Base-by-base conservation (phyloP, 2,329 filamentous ascomycete genomes). In the Fusarium buharicum region DNA sequence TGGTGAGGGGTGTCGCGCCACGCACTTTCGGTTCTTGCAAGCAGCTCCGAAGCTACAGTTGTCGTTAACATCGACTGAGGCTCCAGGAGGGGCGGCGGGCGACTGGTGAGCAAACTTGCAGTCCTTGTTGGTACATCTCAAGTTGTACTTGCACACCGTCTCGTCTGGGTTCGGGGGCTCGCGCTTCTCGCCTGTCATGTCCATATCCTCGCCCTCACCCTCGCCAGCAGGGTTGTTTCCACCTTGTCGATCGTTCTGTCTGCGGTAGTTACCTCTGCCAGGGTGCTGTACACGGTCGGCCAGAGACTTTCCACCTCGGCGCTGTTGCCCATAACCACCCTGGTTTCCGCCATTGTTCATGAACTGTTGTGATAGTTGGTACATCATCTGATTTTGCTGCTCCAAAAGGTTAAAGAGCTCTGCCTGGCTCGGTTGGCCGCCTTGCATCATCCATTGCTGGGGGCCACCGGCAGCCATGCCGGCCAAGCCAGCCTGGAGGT, bases 91-190 rank as follows among this genome's bases (percentile, higher is more conserved):
- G 28, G 94, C 93, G 3, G 91, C 93, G 2, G 95, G 93, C 14
- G 93, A 97, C 78, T 97, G 94, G 72, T 99, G 95, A 16, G 92
- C 95, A 75, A 92, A 99, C 66, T 89, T 90, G 79, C 95, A 99
- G 60, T 96, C 91, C 67, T 86, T 87, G 77, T 96, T 96, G 34
- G 90, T 91, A 80, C 95, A 99, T 62, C 86, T 83, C 50, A 95
- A 81, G 78, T 98, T 97, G 81, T 88, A 99, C 71, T 90, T 92
- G 85, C 95, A 99, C 60, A 94, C 81, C 13, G 82, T 90, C 44
- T 91, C 86, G 6, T 87, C 83, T n/a, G 81, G 79, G 70, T 82
- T 86, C 33, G 72, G 83, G 68, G 75, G 80, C 78, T 81, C 86
- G 73, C 77, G 84, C 77, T 77, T 81, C 66, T 74, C 74, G 49